Evolutionary conservation across 2,329 filamentous ascomycete species (phyloP), one percentile per base, ranked within the genome.

Genomic region (Fusarium subtropicale): DNA sequence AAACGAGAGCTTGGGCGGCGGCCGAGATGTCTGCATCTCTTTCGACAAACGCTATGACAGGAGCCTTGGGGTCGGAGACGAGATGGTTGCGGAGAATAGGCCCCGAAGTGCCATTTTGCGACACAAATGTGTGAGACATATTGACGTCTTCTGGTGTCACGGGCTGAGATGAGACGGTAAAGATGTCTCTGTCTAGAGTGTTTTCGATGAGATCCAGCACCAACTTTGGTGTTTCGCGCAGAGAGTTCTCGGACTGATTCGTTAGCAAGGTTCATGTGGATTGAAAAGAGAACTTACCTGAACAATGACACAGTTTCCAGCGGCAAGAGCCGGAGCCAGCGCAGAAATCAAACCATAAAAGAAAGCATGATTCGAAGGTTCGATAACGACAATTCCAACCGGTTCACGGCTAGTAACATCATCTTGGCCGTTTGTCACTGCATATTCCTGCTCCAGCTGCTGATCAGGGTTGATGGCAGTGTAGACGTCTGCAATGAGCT

Each of bases 331-430:
- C 1, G 69, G 54, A 0, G 56, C 66, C 28, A 73, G 16, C 2
- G 69, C 69, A 3, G 71, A 50, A 1, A 74, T 44, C 16, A 73
- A 31, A 0, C 56, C 62, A 47, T 66, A 74, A 24, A 73, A 71
- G 26, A 69, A 69, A 1, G 71, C 61, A 45, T 73, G 71, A 28
- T 22, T 34, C 1, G 66, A 57, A 7, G 71, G 71, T 12, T 73
- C 55, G n/a, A 74, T 53, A 2, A 74, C 41, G 0, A 74, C 64
- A 20, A 73, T 36, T 1, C 71, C 71, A 36, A 53, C 38, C 0
- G 71, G 71, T 20, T 66, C 56, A 1, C 69, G 69, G 31, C 56
- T 56, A 2, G 24, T 24, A 4, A 16, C 2, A 9, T 71, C 64
- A 11, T 73, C 69, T n/a, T 42, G 55, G 0, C 69, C 71, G 3